A percentile compares a stretch with the other conserved stretches of the same genome.
phyloP scores from a whole-genome alignment of 1,139 yeast genomes.

The Kluyveromyces sp. region DNA sequence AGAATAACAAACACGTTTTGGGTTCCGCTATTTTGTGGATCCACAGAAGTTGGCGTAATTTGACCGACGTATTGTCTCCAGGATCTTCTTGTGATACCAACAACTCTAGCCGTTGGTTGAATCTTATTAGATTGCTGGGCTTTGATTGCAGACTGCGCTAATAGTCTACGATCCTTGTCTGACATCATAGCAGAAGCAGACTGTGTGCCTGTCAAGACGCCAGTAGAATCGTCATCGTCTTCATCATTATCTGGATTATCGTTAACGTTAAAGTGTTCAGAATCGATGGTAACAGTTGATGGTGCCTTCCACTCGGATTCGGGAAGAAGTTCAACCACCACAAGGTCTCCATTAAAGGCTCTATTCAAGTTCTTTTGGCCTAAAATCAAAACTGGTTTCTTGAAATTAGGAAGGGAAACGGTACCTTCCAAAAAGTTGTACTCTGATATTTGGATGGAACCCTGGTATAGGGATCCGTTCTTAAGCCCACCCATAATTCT shows the following conservation, averaged over 20 bases:
- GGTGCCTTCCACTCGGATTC: conserved; percentile 85
- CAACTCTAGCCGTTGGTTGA: conserved; percentile 89
- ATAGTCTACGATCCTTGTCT: conserved; percentile 65
- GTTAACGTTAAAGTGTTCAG: conserved; percentile 53
- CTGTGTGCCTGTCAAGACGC: conserved; percentile 4
- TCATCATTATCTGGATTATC: conserved; percentile 53
- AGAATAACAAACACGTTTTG: conserved; percentile 77
- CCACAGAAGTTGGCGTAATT: conserved; percentile 71
- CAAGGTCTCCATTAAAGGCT: conserved; percentile 86
- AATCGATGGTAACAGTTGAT: conserved; percentile 70
- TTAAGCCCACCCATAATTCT: conserved; percentile 86
- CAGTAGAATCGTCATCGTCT: conserved; percentile 28
- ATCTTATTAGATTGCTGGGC: conserved; percentile 50
- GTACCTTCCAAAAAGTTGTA: conserved; percentile 88
- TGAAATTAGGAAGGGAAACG: conserved; percentile 63
- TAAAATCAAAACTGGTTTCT: conserved; percentile 70
- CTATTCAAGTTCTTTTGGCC: conserved; percentile 86
- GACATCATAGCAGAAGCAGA: conserved; percentile 39
- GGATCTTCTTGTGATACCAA: conserved; percentile 79
- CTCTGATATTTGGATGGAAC: conserved; percentile 68
- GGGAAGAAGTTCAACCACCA: conserved; percentile 84
- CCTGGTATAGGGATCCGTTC: conserved; percentile 83
- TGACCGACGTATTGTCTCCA: conserved; percentile 98
- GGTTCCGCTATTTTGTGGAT: conserved; percentile 46
- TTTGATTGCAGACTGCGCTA: conserved; percentile 67